Percentiles rank a stretch among this genome's conserved stretches.
Conservation (phyloP, 1,139 yeast genomes). For the Kazachstania sp. region DNA sequence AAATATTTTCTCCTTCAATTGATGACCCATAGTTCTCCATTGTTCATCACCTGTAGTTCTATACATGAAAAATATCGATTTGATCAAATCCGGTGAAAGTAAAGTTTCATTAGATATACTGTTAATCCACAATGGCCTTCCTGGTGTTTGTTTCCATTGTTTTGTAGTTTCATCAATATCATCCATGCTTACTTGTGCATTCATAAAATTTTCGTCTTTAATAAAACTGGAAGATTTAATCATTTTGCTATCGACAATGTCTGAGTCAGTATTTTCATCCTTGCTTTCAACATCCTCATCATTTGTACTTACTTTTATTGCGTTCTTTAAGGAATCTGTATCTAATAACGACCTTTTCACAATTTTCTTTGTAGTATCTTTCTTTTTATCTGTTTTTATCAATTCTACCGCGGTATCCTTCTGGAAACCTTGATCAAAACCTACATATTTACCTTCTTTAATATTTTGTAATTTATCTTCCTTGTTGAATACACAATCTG, state of each 20-base stretch:
- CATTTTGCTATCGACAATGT: not conserved
- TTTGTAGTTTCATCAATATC: conserved; percentile 9
- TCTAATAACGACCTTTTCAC: not conserved
- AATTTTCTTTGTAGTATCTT: not conserved
- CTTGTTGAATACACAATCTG: conserved; percentile 26
- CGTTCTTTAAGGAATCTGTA: not conserved
- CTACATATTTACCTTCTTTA: conserved; percentile 11
- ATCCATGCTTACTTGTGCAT: conserved; percentile 6
- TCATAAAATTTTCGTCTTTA: conserved; percentile 6
- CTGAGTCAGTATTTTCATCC: not conserved
- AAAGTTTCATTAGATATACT: conserved; percentile 44
- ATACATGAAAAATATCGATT: conserved; percentile 64
- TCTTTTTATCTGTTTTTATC: not conserved
- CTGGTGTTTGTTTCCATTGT: conserved; percentile 14
- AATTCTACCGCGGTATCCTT: not conserved
- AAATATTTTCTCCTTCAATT: conserved; percentile 48
- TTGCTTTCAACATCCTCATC: not conserved
- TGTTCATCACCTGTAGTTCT: conserved; percentile 62
- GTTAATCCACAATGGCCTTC: conserved; percentile 35
- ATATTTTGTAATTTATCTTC: conserved; percentile 22
- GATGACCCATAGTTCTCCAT: conserved; percentile 57
- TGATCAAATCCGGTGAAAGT: conserved; percentile 70
- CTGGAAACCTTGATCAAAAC: conserved; percentile 5
- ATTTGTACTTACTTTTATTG: not conserved
- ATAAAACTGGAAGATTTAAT: conserved; percentile 4